Evolutionary conservation across 192 early-diverging fungal genomes (phyloP), one percentile per base, ranked within the genome.

Genomic region (Dissophora ornata): DNA sequence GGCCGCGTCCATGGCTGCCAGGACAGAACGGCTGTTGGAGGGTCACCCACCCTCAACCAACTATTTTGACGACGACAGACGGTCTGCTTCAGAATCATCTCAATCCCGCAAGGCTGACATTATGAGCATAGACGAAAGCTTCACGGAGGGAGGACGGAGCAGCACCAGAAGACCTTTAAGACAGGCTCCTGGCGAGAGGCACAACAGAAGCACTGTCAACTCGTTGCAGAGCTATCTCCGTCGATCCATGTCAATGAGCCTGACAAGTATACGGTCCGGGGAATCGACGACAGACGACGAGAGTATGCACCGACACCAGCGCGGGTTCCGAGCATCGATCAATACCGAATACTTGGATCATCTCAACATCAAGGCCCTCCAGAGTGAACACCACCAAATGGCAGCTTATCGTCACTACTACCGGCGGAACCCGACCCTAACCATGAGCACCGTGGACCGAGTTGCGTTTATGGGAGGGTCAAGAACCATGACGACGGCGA

Each of bases 71-170:
- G 54, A 57, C 3, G 69, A 59, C 40, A 41, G 28, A 1, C 54
- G 52, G 2, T 40, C 54, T 12, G 40, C 51, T 2, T 67, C 73
- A 11, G 32, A 54, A 26, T 62, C 64, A 2, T 77, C 73, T 26
- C 33, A 62, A 32, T 77, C 73, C 0, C 73, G 64, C 9, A 67
- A 77, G 33, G 73, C 73, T 1, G 73, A 77, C n/a, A 77, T 77
- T 29, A 2, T 77, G 33, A 61, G 42, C 8, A 19, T 57, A 1
- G 63, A 60, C 4, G 57, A 60, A 22, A 45, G 55, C 55, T 54
- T 11, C 30, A 38, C 12, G 7, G 36, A 38, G 15, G 29, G 28
- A 25, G n/a, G n/a, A n/a, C n/a, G n/a, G n/a, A n/a, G n/a, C n/a
- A n/a, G n/a, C n/a, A n/a, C n/a, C n/a, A n/a, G n/a, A n/a, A n/a